Evolutionary conservation across 176 grass and related monocot genomes (phyloP), one percentile per base, ranked within the genome.

Genomic region (barley (Hordeum vulgare)): DNA sequence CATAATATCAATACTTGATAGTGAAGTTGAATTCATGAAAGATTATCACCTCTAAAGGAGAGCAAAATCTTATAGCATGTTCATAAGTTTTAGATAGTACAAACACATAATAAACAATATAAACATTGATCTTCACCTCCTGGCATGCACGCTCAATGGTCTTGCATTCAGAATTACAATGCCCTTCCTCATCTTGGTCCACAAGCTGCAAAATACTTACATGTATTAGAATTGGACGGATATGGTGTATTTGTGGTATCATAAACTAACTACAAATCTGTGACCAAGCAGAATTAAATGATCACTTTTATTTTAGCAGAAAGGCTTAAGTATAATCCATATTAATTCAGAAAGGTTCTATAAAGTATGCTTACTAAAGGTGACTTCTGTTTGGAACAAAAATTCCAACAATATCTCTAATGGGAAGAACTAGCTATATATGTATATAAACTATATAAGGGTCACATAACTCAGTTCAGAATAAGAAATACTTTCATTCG

Each of bases 91-190:
- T 36, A 75, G 17, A 36, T 35, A 9, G 41, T 51, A 15, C 9
- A 29, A 68, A 56, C 0, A 6, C 11, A 20, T 53, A 53, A 65
- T 7, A 23, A 34, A 49, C 17, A 33, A 2, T 20, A 53, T 3
- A 12, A 66, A 61, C 40, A 79, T 54, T 11, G 51, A 31, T 37
- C 6, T 68, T 90, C 71, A 98, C 96, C 93, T 98, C 89, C 76
- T 98, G 96, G 63, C 96, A 98, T 78, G 96, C 91, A 64, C 87
- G 85, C 66, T 98, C 93, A 66, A 98, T 95, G 41, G 96, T 98
- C 74, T 98, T 95, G 77, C 96, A 98, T 87, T 95, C 87, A 24
- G 96, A 86, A 54, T 95, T 95, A 71, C 96, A 95, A 36, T 95
- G 91, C 9, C 96, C 96, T 85, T 98, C 96, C 83, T 90, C 85